Base-by-base conservation (phyloP, 1,284 basidiomycete species). In the Earliella scabrosa region DNA sequence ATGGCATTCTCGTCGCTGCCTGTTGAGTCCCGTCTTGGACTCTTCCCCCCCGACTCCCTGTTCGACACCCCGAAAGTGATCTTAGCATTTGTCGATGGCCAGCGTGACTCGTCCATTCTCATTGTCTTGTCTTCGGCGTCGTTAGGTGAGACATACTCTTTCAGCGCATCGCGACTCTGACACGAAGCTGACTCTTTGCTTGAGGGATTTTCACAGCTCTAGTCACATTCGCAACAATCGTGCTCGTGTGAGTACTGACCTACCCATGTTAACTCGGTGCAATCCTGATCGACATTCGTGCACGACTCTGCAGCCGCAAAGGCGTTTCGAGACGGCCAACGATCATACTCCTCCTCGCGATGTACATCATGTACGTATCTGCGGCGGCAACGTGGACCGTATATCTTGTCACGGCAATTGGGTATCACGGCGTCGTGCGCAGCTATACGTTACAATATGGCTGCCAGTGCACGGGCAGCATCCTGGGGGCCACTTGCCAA, bases 381-480 rank as follows among this genome's bases (percentile, higher is more conserved):
- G 23, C 34, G 3, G 34, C 21, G 4, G 14, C 13, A 10, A 14
- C 18, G 13, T 47, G 45, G 45, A 16, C 31, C 18, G 29, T 23
- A 20, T 39, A 41, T 31, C 20, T 48, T 31, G 11, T 47, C 52
- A 35, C 26, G 5, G 45, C 52, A n/a, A 23, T 47, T 23, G 52
- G 32, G 4, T 38, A 47, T 18, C 23, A 47, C 21, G 14, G 26
- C 23, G 18, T 35, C n/a, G 45, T 35, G 3, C 45, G 26, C n/a
- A 34, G 34, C 6, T 47, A 47, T 16, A 9, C 23, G 32, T 9
- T 34, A 2, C 45, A 47, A 18, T 20, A 26, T 1, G 20, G 31
- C 16, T 47, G 45, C 34, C 45, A 47, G n/a, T 36, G 29, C 44
- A 16, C 26, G 5, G 16, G 3, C 13, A 10, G 18, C 32, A n/a